Evolutionary conservation across 2,329 filamentous ascomycete genomes (phyloP).

Genomic region (Claviceps sp.): DNA sequence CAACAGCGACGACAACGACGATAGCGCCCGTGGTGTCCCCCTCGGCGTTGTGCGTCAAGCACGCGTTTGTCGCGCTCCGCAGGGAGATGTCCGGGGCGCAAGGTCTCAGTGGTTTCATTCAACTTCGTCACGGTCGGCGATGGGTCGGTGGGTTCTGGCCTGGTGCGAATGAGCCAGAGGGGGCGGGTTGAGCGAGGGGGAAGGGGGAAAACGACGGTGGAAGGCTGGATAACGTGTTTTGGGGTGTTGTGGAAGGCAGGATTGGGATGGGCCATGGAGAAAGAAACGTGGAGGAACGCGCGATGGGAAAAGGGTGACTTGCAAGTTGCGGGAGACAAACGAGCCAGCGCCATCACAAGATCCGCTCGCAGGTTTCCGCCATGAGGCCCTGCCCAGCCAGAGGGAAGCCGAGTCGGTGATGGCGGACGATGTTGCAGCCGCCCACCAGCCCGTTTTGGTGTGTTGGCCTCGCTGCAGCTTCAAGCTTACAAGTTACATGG

Average conservation of each 20-base stretch:
- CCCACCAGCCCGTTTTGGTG: not conserved
- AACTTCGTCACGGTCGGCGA: too few relatives aligned
- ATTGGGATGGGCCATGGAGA: not conserved
- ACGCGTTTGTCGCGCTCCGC: too few relatives aligned
- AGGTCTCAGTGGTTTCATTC: too few relatives aligned
- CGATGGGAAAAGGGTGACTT: not conserved
- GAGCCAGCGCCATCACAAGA: not conserved
- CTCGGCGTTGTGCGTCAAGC: not conserved
- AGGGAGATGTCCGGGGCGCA: too few relatives aligned
- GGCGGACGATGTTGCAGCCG: slow-evolving; percentile 10
- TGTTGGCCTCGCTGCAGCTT: not conserved
- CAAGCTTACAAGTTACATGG: too few relatives aligned
- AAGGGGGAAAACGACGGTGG: not conserved
- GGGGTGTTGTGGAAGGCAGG: not conserved
- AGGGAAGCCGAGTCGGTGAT: slow-evolving; percentile 8
- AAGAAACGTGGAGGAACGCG: too few relatives aligned
- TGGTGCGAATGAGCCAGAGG: too few relatives aligned
- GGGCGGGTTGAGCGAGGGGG: not conserved
- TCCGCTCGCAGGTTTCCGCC: not conserved
- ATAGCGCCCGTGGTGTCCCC: too few relatives aligned
- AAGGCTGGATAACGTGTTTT: not conserved
- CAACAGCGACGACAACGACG: too few relatives aligned
- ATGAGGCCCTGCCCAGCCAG: slow-evolving; percentile 6
- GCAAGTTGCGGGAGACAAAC: not conserved
- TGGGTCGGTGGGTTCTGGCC: too few relatives aligned